These are phyloP conservation scores for sunflower (Helianthus annuus) DNA, from an alignment of 129 eudicot genomes.

Conservation along the genomic window DNA sequence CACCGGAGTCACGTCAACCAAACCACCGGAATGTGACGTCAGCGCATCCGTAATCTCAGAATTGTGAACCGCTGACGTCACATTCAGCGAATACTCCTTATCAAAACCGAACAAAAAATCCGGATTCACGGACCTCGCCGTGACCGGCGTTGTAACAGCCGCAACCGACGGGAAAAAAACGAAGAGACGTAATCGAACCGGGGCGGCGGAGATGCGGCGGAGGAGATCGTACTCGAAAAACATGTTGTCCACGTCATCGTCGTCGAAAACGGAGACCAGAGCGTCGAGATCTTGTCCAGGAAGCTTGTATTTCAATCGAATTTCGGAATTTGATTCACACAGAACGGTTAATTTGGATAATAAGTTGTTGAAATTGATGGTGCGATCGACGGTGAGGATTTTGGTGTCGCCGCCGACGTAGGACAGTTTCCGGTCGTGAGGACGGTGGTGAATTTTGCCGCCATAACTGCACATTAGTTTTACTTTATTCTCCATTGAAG, in stretches of 20 bases:
- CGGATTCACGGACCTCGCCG: slow-evolving; percentile 48
- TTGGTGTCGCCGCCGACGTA: slow-evolving; percentile 81
- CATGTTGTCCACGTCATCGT: slow-evolving; percentile 72
- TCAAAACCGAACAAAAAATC: slow-evolving; percentile 78
- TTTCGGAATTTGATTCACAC: slow-evolving; percentile 27
- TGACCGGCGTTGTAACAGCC: slow-evolving; percentile 20
- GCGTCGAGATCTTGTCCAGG: slow-evolving; percentile 77
- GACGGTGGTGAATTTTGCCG: slow-evolving; percentile 61
- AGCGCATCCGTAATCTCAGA: slow-evolving; percentile 24
- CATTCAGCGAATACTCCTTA: slow-evolving; percentile 44
- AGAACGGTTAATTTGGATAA: slow-evolving; percentile 42
- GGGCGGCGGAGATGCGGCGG: slow-evolving; percentile 39
- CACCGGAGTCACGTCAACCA: slow-evolving; percentile 10
- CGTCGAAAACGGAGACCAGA: slow-evolving; percentile 61
- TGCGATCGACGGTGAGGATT: slow-evolving; percentile 63
- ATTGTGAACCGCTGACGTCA: slow-evolving; percentile 7
- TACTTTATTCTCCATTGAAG: slow-evolving; percentile 49
- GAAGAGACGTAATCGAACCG: slow-evolving; percentile 58
- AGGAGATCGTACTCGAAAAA: slow-evolving; percentile 66
- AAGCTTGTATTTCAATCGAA: slow-evolving; percentile 55
- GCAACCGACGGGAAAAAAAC: slow-evolving; percentile 29
- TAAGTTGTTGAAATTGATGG: slow-evolving; percentile 42
- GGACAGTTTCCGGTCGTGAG: slow-evolving; percentile 45
- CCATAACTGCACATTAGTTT: slow-evolving; percentile 77
- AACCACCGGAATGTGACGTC: slow-evolving; percentile 26